Evolutionary conservation across 2,329 filamentous ascomycete species (phyloP).

Genomic region (Phaeosphaeria sp.): DNA sequence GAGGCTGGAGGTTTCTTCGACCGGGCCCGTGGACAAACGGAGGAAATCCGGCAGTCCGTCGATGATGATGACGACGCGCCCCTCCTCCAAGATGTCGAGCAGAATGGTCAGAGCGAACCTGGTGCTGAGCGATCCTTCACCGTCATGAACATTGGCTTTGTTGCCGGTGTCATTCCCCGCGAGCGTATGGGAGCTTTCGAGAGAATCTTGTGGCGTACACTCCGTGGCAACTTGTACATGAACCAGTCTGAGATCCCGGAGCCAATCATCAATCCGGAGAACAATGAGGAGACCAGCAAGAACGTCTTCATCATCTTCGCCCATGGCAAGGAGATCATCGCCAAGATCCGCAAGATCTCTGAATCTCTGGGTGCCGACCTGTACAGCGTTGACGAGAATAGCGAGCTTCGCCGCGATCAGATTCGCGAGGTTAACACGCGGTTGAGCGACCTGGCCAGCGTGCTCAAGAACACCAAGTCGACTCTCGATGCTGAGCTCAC

Average conservation of each 20-base stretch:
- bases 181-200: constrained; percentile 96
- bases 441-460: constrained; percentile 87
- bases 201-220: constrained; percentile 94
- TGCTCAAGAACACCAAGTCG: constrained; percentile 91
- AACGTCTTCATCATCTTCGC: constrained; percentile 99
- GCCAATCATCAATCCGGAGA: constrained; percentile 86
- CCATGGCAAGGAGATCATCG: constrained; percentile 96
- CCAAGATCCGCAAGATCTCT: constrained; percentile 98
- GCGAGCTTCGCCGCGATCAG: constrained; percentile 91
- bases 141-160: constrained; percentile 98
- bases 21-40: constrained; percentile 91
- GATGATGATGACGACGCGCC: constrained; percentile 87
- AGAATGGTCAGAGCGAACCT: constrained; percentile 72
- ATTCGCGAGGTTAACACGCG: constrained; percentile 97
- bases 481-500: constrained; percentile 92
- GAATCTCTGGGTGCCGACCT: constrained; percentile 95
- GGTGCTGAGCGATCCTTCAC: constrained; percentile 86
- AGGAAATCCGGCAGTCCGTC: constrained; percentile 91
- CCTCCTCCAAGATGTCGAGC: constrained; percentile 89
- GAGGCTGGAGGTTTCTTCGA: constrained; percentile 99
- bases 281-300: constrained; percentile 91
- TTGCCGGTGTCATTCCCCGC: constrained; percentile 91
- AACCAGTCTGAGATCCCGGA: constrained; percentile 99
- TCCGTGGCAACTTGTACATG: constrained; percentile 99
- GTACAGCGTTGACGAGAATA: constrained; percentile 97